These are phyloP conservation scores for Flaveria linearis DNA, from an alignment of 129 eudicot genomes.

Conservation along the genomic window DNA sequence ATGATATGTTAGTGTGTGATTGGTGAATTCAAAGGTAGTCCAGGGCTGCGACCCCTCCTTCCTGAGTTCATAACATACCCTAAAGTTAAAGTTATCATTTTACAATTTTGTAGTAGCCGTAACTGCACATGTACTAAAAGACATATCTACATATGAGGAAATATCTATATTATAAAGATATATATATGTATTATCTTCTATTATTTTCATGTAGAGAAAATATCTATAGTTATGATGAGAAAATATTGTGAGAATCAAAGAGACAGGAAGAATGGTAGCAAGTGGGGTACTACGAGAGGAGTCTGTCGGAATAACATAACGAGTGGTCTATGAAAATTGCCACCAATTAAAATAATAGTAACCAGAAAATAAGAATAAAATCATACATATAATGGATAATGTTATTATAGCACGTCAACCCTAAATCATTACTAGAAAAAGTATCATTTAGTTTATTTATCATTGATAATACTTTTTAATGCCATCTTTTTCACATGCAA, in stretches of 20 bases:
- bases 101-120: not conserved
- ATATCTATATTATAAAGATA: not conserved
- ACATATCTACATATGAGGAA: not conserved
- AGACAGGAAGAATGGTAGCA: slow-evolving; percentile 23
- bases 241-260: slow-evolving; percentile 25
- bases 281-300: slow-evolving; percentile 22
- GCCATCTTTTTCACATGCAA: too few species aligned
- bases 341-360: not conserved
- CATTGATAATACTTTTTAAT: too few species aligned
- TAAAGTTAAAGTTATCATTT: not conserved
- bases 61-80: not conserved
- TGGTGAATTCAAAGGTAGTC: too few species aligned
- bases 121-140: not conserved
- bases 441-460: too few species aligned
- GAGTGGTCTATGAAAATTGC: slow-evolving; percentile 3
- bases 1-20: too few species aligned
- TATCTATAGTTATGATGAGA: slow-evolving; percentile 26
- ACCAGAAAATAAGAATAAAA: not conserved
- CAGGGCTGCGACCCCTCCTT: too few species aligned
- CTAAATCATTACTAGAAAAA: too few species aligned
- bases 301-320: slow-evolving; percentile 6
- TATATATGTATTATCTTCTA: not conserved
- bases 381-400: too few species aligned
- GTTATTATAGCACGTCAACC: too few species aligned
- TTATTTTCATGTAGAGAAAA: not conserved